A percentile compares a stretch with the other conserved stretches of the same genome.
These are phyloP conservation scores for Trichoderma hamatum DNA, from an alignment of 2,329 filamentous ascomycete genomes.

Conservation along the genomic window DNA sequence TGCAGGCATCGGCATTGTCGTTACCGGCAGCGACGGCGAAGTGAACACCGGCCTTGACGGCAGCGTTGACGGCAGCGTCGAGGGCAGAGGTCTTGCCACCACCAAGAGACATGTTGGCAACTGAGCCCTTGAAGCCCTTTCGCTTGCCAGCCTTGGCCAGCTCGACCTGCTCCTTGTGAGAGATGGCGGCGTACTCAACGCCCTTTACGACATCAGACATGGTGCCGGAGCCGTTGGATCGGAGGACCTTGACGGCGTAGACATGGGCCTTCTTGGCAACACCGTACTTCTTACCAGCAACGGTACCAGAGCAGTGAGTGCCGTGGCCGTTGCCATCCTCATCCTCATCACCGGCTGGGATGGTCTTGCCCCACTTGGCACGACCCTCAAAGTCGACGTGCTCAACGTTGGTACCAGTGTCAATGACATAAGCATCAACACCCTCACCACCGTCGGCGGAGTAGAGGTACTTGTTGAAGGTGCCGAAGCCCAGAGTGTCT, in stretches of 20 bases:
- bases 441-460: slow-evolving; percentile 88
- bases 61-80: slow-evolving; percentile 90
- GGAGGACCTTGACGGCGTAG: slow-evolving; percentile 97
- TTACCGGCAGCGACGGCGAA: slow-evolving; percentile 98
- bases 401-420: slow-evolving; percentile 90
- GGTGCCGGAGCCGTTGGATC: slow-evolving; percentile 94
- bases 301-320: slow-evolving; percentile 97
- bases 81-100: slow-evolving; percentile 94
- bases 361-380: slow-evolving; percentile 95
- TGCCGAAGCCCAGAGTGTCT: slow-evolving; percentile 80
- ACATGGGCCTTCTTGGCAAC: slow-evolving; percentile 98
- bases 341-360: slow-evolving; percentile 81
- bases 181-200: slow-evolving; percentile 88
- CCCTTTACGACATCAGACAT: slow-evolving; percentile 99
- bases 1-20: slow-evolving; percentile 98
- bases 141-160: slow-evolving; percentile 83
- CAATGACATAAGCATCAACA: slow-evolving; percentile 97
- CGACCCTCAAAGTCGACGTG: slow-evolving; percentile 98
- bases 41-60: slow-evolving; percentile 88
- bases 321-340: slow-evolving; percentile 97
- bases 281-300: slow-evolving; percentile 98
- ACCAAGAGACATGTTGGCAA: slow-evolving; percentile 99
- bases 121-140: slow-evolving; percentile 98
- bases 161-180: slow-evolving; percentile 75
- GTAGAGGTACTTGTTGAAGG: slow-evolving; percentile 98